Percentiles rank a stretch among this genome's conserved stretches.
Evolutionary conservation across 2,329 filamentous ascomycete genomes (phyloP).

Genomic region (Juglanconis sp.): DNA sequence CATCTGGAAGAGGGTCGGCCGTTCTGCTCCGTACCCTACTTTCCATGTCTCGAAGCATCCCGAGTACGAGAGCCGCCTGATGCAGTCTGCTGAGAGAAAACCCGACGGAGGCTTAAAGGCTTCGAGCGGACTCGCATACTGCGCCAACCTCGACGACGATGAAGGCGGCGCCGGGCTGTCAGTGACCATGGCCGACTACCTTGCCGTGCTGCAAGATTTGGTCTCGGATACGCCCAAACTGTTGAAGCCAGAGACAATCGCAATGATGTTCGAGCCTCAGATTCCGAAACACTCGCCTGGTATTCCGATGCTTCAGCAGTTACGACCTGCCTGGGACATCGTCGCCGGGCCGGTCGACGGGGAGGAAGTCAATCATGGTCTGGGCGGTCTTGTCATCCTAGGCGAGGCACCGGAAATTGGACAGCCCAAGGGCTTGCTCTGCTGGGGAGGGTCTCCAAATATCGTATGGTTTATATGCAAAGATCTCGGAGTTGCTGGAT

Average conservation of each 20-base stretch:
- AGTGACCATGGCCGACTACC: not conserved
- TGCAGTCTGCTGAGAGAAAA: not conserved
- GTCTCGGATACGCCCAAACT: not conserved
- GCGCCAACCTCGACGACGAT: not conserved
- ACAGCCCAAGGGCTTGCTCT: not conserved
- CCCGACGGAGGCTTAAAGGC: not conserved
- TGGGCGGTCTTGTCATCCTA: not conserved
- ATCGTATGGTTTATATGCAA: not conserved
- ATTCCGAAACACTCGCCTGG: not conserved
- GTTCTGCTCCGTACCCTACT: not conserved
- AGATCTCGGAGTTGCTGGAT: constrained; percentile 1
- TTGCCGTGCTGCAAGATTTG: constrained; percentile 1
- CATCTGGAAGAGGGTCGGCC: constrained; percentile 1
- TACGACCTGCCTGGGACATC: constrained; percentile 2
- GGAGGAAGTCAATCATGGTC: not conserved
- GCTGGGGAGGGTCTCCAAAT: not conserved
- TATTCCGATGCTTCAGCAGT: not conserved
- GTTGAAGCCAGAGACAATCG: not conserved
- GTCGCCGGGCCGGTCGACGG: not conserved
- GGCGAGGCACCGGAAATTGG: not conserved
- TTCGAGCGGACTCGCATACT: not conserved
- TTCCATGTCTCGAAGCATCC: not conserved
- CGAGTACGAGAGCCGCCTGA: not conserved
- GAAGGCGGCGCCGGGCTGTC: constrained; percentile 1
- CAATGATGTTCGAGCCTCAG: not conserved